A percentile compares a stretch with the other conserved stretches of the same genome.
These are phyloP conservation scores for Vitis vinifera DNA, from an alignment of 164 flowering plant species.

Conservation along the genomic window DNA sequence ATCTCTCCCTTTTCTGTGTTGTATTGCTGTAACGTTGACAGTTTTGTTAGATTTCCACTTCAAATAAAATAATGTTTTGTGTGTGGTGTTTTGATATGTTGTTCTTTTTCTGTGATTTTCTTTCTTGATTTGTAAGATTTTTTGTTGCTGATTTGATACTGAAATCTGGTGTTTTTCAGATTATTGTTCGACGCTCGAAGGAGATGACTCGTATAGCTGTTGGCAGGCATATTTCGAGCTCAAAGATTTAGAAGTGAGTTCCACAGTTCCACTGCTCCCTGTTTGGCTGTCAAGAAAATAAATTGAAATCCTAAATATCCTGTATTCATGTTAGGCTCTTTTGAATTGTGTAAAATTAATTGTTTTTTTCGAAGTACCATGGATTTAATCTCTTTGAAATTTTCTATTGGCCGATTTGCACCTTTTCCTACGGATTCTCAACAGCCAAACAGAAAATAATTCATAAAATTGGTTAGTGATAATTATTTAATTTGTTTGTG, in stretches of 20 bases:
- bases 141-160: neutral
- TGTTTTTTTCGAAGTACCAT: no score
- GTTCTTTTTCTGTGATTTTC: neutral
- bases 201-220: constrained; percentile 74
- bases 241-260: constrained; percentile 68
- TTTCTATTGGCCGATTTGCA: no score
- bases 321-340: no score
- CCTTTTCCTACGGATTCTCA: neutral
- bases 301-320: no score
- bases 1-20: neutral
- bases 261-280: constrained; percentile 10
- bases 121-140: neutral
- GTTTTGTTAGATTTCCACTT: neutral
- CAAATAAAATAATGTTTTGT: neutral
- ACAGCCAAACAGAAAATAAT: neutral
- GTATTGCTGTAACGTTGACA: no score
- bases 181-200: constrained; percentile 86
- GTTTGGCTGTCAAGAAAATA: no score
- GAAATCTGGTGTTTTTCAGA: constrained; percentile 37
- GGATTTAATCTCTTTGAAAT: no score
- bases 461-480: neutral
- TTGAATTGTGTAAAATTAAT: no score
- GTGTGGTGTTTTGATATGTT: neutral
- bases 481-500: neutral
- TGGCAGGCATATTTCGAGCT: constrained; percentile 91